Conservation (phyloP, 2,329 filamentous ascomycete genomes). For the Clarireedia hainanense region DNA sequence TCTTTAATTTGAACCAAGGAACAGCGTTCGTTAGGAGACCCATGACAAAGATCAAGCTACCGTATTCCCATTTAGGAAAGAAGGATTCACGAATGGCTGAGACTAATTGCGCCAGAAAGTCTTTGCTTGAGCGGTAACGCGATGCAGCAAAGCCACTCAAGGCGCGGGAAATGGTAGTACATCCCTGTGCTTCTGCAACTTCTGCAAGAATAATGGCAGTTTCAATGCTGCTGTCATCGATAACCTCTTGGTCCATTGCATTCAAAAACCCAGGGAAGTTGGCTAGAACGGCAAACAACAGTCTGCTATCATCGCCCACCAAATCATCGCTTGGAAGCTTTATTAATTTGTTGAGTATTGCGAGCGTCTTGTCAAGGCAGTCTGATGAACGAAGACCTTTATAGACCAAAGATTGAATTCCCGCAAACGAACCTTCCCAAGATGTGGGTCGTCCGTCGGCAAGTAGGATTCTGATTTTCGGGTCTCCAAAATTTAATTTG, state of each 20-base stretch:
- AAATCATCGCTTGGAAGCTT: slow-evolving; percentile 71
- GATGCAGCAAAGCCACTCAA: slow-evolving; percentile 63
- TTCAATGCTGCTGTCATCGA: slow-evolving; percentile 47
- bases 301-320: slow-evolving; percentile 71
- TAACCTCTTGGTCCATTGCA: slow-evolving; percentile 59
- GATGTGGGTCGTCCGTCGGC: slow-evolving; percentile 71
- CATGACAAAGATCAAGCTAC: slow-evolving; percentile 81
- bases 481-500: slow-evolving; percentile 72
- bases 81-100: slow-evolving; percentile 68
- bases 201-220: slow-evolving; percentile 63
- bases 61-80: slow-evolving; percentile 75
- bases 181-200: slow-evolving; percentile 66
- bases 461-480: slow-evolving; percentile 60
- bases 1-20: slow-evolving; percentile 86
- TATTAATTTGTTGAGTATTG: slow-evolving; percentile 70
- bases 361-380: slow-evolving; percentile 70
- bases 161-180: slow-evolving; percentile 57
- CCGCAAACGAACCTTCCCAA: slow-evolving; percentile 87
- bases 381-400: slow-evolving; percentile 85
- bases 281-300: slow-evolving; percentile 83
- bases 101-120: slow-evolving; percentile 70
- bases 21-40: slow-evolving; percentile 83
- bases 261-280: slow-evolving; percentile 83
- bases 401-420: slow-evolving; percentile 77
- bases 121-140: slow-evolving; percentile 58